These are phyloP conservation scores for Phialophora verrucosa DNA, from an alignment of 2,329 filamentous ascomycete species.

Conservation along the genomic window DNA sequence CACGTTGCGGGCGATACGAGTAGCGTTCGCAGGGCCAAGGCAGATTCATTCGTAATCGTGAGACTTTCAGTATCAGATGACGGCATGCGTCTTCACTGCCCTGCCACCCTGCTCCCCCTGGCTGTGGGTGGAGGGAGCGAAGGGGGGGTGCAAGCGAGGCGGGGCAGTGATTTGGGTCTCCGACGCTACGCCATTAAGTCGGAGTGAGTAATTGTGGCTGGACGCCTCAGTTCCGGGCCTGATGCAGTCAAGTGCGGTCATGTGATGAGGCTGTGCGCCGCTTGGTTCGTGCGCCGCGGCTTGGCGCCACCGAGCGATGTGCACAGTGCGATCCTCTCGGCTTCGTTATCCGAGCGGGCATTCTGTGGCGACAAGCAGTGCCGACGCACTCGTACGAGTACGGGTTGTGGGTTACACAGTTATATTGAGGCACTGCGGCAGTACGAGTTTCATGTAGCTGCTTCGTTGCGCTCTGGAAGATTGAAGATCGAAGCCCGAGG, in stretches of 20 bases:
- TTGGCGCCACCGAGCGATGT: slow-evolving; percentile 1
- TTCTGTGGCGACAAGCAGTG: background rate
- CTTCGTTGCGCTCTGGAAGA: background rate
- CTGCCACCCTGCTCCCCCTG: background rate
- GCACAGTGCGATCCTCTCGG: background rate
- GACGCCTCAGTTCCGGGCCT: background rate
- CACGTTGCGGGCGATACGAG: background rate
- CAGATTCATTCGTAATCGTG: slow-evolving; percentile 11
- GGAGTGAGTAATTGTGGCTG: slow-evolving; percentile 4
- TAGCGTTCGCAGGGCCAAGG: slow-evolving; percentile 3
- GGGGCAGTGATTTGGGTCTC: slow-evolving; percentile 8
- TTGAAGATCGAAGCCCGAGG: too few species aligned
- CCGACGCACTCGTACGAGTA: too few species aligned
- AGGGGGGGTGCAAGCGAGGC: background rate
- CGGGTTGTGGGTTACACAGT: too few species aligned
- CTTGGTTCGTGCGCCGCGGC: slow-evolving; percentile 11
- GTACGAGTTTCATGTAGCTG: background rate
- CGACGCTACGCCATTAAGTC: background rate
- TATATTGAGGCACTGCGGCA: background rate
- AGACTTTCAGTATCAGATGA: background rate
- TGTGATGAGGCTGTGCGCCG: slow-evolving; percentile 3
- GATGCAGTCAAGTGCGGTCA: slow-evolving; percentile 7
- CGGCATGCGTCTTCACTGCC: background rate
- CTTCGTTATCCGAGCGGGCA: background rate
- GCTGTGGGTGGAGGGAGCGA: background rate